phyloP scores from a whole-genome alignment of 2,329 filamentous ascomycete genomes.

The Botrytis hyacinthi region DNA sequence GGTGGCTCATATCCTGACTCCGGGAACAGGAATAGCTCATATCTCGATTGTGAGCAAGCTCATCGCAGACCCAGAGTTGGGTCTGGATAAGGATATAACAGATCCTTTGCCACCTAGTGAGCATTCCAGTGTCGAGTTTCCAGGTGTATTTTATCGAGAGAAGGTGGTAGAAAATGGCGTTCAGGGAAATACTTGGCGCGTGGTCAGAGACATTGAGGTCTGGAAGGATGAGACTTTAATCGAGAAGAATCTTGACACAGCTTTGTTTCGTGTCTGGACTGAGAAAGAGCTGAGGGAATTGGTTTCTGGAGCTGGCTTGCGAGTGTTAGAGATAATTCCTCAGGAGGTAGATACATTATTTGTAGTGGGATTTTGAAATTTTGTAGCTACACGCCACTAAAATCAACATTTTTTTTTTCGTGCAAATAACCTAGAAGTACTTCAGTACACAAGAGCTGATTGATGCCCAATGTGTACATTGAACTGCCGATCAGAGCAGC shows the following conservation, averaged over 20 bases:
- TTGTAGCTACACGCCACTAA: not conserved
- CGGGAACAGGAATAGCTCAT: not conserved
- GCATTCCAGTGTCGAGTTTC: not conserved
- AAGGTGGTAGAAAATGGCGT: not conserved
- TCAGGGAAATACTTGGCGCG: not conserved
- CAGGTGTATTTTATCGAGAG: not conserved
- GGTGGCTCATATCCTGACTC: not conserved
- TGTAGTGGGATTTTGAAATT: not conserved
- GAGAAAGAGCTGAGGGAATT: not conserved
- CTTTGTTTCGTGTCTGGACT: not conserved
- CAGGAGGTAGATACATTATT: not conserved
- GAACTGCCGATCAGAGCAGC: not conserved
- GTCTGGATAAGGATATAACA: not conserved
- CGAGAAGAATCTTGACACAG: not conserved
- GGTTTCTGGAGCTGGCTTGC: not conserved
- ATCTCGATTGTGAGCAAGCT: not conserved
- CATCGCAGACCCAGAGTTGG: not conserved
- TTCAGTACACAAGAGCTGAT: not conserved
- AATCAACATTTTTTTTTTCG: not conserved
- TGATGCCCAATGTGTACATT: not conserved
- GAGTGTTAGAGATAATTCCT: not conserved
- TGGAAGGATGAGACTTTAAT: not conserved
- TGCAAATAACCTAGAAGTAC: not conserved
- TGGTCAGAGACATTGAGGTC: not conserved
- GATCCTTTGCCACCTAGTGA: not conserved